phyloP scores from a whole-genome alignment of 1,284 basidiomycete species.

The Trametes polyzona region DNA sequence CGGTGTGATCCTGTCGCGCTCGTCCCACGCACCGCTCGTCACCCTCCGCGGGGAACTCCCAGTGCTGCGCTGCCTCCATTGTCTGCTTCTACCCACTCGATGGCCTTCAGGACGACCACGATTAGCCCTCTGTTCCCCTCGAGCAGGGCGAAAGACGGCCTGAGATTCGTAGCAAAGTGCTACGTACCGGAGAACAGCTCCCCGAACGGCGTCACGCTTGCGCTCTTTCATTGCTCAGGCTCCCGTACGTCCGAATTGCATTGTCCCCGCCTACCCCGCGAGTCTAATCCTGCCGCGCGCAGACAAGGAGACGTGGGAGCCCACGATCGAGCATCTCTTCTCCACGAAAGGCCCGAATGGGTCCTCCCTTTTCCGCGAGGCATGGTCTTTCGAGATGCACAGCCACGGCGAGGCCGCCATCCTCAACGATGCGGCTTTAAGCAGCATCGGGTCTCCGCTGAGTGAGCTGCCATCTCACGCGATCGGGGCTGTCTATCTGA shows the following conservation, averaged over 20 bases:
- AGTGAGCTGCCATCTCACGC: background rate
- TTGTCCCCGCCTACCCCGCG: too few species aligned
- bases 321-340: background rate
- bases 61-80: too few species aligned
- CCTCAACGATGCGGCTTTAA: background rate
- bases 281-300: background rate
- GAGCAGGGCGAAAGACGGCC: background rate
- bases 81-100: too few species aligned
- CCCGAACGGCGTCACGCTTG: too few species aligned
- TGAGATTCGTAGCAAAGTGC: conserved; percentile 3
- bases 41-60: too few species aligned
- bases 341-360: background rate
- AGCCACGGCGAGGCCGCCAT: conserved; percentile 6
- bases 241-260: too few species aligned
- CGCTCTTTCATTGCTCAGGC: too few species aligned
- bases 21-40: too few species aligned
- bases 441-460: too few species aligned
- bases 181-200: conserved; percentile 1
- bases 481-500: conserved; percentile 7
- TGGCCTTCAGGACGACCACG: background rate
- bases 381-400: conserved; percentile 10
- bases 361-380: background rate
- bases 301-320: conserved; percentile 2
- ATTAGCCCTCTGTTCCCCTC: background rate
- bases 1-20: too few species aligned